Evolutionary conservation across 164 flowering plant species (phyloP).

Genomic region (Brasenia schreberi): DNA sequence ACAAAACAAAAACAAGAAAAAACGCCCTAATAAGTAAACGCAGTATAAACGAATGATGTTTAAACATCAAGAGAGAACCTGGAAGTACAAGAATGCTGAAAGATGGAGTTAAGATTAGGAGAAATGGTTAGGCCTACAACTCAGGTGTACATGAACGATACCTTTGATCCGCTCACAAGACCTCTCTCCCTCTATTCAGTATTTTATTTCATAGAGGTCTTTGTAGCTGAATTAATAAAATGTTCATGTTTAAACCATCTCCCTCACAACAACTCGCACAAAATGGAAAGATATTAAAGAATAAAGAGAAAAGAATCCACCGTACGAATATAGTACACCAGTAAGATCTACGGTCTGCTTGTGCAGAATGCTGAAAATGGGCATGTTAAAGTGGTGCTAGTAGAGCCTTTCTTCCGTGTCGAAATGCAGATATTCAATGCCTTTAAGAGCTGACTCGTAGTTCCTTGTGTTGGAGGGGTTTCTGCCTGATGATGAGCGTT

Average conservation of each 20-base stretch:
- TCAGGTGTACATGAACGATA: neutral
- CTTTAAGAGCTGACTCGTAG: constrained; percentile 65
- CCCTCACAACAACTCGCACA: neutral
- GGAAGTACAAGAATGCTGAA: neutral
- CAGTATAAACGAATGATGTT: no score
- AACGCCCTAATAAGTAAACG: no score
- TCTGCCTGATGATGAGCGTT: constrained; percentile 44
- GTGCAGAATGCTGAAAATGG: neutral
- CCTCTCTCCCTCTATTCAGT: neutral
- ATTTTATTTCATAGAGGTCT: neutral
- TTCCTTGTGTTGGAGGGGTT: constrained; percentile 22
- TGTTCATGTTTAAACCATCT: neutral
- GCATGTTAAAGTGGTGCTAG: neutral
- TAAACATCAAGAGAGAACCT: neutral
- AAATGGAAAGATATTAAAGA: neutral
- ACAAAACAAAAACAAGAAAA: no score
- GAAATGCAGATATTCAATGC: constrained; percentile 60
- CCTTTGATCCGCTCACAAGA: neutral
- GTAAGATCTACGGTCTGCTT: neutral
- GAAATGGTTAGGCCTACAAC: neutral
- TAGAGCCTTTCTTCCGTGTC: constrained; percentile 36
- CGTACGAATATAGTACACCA: neutral
- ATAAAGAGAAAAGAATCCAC: neutral
- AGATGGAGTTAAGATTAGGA: neutral
- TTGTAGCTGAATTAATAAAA: neutral